Evolutionary conservation across 208 protist species (phyloP).

Genomic region (Trypanosoma grayi): DNA sequence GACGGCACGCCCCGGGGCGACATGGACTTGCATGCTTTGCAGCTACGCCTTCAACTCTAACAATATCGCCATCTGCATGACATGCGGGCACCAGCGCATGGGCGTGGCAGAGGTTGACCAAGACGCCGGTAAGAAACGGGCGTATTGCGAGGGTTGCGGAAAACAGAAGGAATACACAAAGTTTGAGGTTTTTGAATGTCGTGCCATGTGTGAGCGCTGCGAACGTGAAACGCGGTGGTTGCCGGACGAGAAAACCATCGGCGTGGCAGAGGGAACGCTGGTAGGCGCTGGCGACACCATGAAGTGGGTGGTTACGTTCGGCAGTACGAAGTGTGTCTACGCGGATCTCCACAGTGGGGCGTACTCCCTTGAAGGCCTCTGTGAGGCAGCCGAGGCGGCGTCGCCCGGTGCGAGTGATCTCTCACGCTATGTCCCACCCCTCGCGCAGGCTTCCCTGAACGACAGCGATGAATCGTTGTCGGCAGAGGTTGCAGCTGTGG

Average conservation of each 20-base stretch:
- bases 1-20: slow-evolving; percentile 61
- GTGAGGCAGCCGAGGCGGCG: slow-evolving; percentile 22
- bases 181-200: slow-evolving; percentile 47
- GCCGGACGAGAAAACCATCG: slow-evolving; percentile 45
- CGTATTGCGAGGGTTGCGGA: slow-evolving; percentile 54
- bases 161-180: slow-evolving; percentile 32
- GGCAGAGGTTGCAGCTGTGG: neutral
- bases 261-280: slow-evolving; percentile 46
- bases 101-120: slow-evolving; percentile 19
- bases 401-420: slow-evolving; percentile 30
- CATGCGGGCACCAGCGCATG: slow-evolving; percentile 57
- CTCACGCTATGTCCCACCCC: slow-evolving; percentile 35
- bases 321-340: slow-evolving; percentile 28
- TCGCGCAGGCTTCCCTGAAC: slow-evolving; percentile 15
- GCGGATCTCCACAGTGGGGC: slow-evolving; percentile 28
- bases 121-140: slow-evolving; percentile 4
- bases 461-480: neutral
- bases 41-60: slow-evolving; percentile 77
- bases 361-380: slow-evolving; percentile 54
- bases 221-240: slow-evolving; percentile 53
- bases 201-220: slow-evolving; percentile 49
- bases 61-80: slow-evolving; percentile 45
- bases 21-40: slow-evolving; percentile 75
- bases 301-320: slow-evolving; percentile 46
- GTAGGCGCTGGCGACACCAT: slow-evolving; percentile 59